Conservation (phyloP, 1,139 yeast species). For the Suhomyces bribrorum region DNA sequence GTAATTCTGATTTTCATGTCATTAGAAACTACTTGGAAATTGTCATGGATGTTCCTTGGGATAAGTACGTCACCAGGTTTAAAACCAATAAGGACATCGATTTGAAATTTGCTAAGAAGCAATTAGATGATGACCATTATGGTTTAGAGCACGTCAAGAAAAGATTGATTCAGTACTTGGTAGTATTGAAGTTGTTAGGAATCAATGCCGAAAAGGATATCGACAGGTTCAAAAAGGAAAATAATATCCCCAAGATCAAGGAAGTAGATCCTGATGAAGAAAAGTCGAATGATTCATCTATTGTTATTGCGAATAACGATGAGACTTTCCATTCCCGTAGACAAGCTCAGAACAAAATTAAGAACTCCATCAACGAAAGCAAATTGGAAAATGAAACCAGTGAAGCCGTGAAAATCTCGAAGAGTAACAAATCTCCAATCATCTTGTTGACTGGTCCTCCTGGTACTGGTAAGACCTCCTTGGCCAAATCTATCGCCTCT, state of each 20-base stretch:
- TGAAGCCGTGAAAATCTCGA: slow-evolving; percentile 31
- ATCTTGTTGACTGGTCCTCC: slow-evolving; percentile 90
- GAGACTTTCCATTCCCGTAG: slow-evolving; percentile 33
- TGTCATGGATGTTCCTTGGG: slow-evolving; percentile 70
- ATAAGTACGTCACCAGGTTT: slow-evolving; percentile 40
- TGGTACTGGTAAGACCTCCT: slow-evolving; percentile 91
- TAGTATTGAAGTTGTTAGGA: slow-evolving; percentile 68
- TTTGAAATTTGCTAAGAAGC: slow-evolving; percentile 54
- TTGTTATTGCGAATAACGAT: slow-evolving; percentile 41
- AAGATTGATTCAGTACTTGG: slow-evolving; percentile 77
- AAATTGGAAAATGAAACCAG: slow-evolving; percentile 13
- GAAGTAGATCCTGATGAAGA: slow-evolving; percentile 10
- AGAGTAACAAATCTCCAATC: slow-evolving; percentile 63
- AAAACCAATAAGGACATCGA: slow-evolving; percentile 49
- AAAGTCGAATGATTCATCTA: slow-evolving; percentile 17
- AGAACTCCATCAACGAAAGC: slow-evolving; percentile 22
- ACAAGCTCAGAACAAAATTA: slow-evolving; percentile 30
- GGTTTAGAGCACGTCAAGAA: slow-evolving; percentile 83
- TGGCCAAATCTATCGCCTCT: slow-evolving; percentile 84
- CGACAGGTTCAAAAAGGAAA: slow-evolving; percentile 15
- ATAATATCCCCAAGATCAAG: slow-evolving; percentile 8
- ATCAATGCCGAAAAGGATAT: slow-evolving; percentile 37
- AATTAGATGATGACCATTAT: slow-evolving; percentile 78
- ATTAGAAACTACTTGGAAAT: slow-evolving; percentile 71
- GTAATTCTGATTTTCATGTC: slow-evolving; percentile 73